Base-by-base conservation (phyloP, 78 protist genomes). In the Dictyostelium purpureum region DNA sequence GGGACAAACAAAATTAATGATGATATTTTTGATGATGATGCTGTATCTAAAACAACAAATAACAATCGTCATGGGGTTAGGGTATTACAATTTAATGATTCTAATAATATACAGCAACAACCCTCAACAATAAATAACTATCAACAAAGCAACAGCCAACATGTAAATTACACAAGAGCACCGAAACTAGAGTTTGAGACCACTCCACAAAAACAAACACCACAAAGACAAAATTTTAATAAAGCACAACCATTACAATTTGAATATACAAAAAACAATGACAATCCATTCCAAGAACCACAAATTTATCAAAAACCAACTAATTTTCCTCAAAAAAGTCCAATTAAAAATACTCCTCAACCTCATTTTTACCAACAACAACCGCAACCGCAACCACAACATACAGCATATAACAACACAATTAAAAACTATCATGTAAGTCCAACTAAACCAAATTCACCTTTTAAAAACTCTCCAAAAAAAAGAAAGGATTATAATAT, bases 281-380 rank as follows among this genome's bases (percentile, higher is more conserved):
- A n/a, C n/a, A n/a, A n/a, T n/a, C n/a, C n/a, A n/a, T n/a, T n/a
- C n/a, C n/a, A n/a, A n/a, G n/a, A n/a, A n/a, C n/a, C n/a, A n/a
- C n/a, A n/a, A n/a, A n/a, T n/a, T n/a, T n/a, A n/a, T n/a, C n/a
- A n/a, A n/a, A n/a, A n/a, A n/a, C n/a, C n/a, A n/a, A n/a, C n/a
- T n/a, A n/a, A n/a, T n/a, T n/a, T n/a, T n/a, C n/a, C n/a, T n/a
- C n/a, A n/a, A n/a, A n/a, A n/a, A n/a, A n/a, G n/a, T n/a, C n/a
- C n/a, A n/a, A n/a, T n/a, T n/a, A n/a, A n/a, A n/a, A n/a, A n/a
- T n/a, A n/a, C n/a, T n/a, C n/a, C n/a, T n/a, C n/a, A n/a, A n/a
- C n/a, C n/a, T n/a, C n/a, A n/a, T n/a, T n/a, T n/a, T n/a, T 19
- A 54, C 5, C 67, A 59, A 59, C 69, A 61, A 61, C 69, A 61